Base-by-base conservation (phyloP, 2,329 filamentous ascomycete genomes). In the Paraphoma sp. region DNA sequence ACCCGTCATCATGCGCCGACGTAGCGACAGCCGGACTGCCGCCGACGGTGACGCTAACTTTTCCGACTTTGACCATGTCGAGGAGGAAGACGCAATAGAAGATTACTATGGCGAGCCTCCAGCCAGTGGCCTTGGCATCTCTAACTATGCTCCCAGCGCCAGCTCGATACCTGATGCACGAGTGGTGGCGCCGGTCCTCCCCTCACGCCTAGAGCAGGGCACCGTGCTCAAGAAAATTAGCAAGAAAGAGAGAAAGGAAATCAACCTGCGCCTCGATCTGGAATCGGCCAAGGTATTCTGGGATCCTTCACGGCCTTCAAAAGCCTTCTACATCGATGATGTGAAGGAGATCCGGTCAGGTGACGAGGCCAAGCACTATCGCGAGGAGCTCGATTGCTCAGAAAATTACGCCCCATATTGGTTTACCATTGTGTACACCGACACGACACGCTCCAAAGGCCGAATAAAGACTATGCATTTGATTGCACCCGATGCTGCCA, bases 291-390 rank as follows among this genome's bases (percentile, higher is more conserved):
- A 93, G 76, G 91, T 99, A 23, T 90, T 85, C 28, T 98, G 94
- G 94, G 91, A 96, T 75, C 85, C 87, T 45, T 86, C 84, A 8
- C 88, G 91, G 36, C 88, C 90, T 1, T 86, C 87, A 23, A 98
- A 97, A 75, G 88, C 87, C 51, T 90, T 99, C 62, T 96, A 96
- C 75, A 91, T 99, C 60, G 95, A 99, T 70, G 93, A 98, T 74
- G 94, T 99, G 69, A 90, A 91, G 70, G 93, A 97, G 71, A 93
- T 98, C 46, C 88, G 93, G 60, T 87, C 89, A 33, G 93, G 92
- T 16, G 85, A 86, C 11, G 92, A 98, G 72, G 92, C 94, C 16
- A 87, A 91, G 54, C 94, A 96, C 73, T 96, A 97, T 73, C 89
- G 92, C 42, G 88, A 94, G 68, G 93, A 97, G 75, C 91, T 90